Evolutionary conservation across 176 grass and related monocot species (phyloP).

Genomic region (Musa beccarii): DNA sequence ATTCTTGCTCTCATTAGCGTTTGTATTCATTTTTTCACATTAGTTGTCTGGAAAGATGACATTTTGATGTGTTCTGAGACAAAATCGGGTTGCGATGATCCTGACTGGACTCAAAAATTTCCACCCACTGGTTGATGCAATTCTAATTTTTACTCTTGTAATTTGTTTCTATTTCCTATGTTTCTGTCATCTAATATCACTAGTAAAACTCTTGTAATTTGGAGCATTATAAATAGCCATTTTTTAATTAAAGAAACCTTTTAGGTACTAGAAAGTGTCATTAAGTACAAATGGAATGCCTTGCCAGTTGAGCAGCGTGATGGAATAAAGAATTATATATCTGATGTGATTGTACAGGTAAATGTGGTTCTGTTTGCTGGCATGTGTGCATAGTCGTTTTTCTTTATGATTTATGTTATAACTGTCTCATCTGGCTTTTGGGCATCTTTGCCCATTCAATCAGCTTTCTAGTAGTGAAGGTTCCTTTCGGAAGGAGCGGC

Average conservation of each 20-base stretch:
- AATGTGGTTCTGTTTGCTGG: background rate
- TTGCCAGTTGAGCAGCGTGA: slow-evolving; percentile 87
- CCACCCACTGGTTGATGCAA: no score
- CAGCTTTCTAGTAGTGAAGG: slow-evolving; percentile 89
- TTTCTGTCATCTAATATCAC: no score
- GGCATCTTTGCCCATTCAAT: slow-evolving; percentile 6
- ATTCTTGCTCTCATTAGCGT: no score
- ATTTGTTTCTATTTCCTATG: no score
- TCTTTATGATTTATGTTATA: background rate
- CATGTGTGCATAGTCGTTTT: background rate
- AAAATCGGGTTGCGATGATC: no score
- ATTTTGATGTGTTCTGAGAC: no score
- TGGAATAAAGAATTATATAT: slow-evolving; percentile 98
- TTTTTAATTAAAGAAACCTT: slow-evolving; percentile 12
- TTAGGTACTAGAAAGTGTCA: slow-evolving; percentile 97
- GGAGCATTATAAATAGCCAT: no score
- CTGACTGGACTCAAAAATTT: no score
- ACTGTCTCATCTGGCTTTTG: background rate
- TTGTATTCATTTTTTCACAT: no score
- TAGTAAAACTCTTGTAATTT: no score
- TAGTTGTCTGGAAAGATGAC: no score
- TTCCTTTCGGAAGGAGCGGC: slow-evolving; percentile 85
- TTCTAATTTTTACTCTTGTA: no score
- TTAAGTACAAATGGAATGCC: slow-evolving; percentile 97
- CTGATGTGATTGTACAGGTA: slow-evolving; percentile 93